A percentile compares a stretch with the other conserved stretches of the same genome.
Conservation (phyloP, 1,284 basidiomycete species). For the Trametes sp. region DNA sequence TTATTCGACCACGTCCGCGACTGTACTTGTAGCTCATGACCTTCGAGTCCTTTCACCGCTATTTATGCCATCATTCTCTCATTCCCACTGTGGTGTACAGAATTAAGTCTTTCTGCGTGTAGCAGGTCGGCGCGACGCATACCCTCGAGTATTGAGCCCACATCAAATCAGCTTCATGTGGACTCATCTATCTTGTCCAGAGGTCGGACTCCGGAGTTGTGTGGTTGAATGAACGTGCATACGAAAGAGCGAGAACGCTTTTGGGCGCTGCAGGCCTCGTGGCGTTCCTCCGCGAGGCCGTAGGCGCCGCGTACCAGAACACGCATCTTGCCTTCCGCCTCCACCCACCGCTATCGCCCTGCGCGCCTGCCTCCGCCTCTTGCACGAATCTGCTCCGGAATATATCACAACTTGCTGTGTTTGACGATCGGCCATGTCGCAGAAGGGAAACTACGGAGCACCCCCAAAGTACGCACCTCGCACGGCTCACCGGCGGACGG, state of each 20-base stretch:
- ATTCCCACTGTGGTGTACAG: too few species aligned
- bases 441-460: constrained; percentile 33
- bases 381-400: neutral
- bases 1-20: neutral
- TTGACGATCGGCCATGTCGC: constrained; percentile 24
- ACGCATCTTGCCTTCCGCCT: constrained; percentile 10
- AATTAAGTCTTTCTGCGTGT: too few species aligned
- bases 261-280: constrained; percentile 20
- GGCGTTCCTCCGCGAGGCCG: constrained; percentile 9
- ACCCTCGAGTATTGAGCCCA: too few species aligned
- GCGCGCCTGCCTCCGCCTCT: neutral
- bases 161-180: too few species aligned
- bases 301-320: constrained; percentile 13
- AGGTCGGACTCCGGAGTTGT: neutral
- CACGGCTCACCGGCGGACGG: constrained; percentile 15
- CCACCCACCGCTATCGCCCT: neutral
- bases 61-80: neutral
- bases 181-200: neutral
- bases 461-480: constrained; percentile 31
- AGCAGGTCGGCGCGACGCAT: too few species aligned
- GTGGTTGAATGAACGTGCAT: neutral
- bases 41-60: neutral
- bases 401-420: neutral
- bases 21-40: constrained; percentile 11
- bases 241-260: constrained; percentile 3